phyloP scores from a whole-genome alignment of 371 early-diverging fungal genomes.

The Gilbertella persicaria region DNA sequence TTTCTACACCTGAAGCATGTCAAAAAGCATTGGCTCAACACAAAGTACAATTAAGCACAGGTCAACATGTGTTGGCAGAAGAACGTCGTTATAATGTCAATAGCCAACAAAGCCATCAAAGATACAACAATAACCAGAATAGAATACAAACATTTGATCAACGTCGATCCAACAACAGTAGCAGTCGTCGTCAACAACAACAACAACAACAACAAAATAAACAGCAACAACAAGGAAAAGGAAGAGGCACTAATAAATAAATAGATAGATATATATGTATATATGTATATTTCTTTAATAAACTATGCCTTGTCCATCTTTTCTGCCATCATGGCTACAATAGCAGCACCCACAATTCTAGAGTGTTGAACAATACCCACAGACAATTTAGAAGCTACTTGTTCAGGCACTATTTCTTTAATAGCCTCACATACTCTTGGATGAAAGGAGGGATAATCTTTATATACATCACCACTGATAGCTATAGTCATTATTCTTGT shows the following conservation, averaged over 20 bases:
- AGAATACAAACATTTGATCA: slow-evolving; percentile 9
- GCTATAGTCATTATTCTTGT: slow-evolving; percentile 20
- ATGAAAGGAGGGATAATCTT: slow-evolving; percentile 52
- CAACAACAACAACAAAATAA: slow-evolving; percentile 1
- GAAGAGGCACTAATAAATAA: background rate
- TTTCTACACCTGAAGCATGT: slow-evolving; percentile 33
- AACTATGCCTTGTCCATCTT: slow-evolving; percentile 2
- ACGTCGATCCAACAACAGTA: slow-evolving; percentile 9
- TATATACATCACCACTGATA: slow-evolving; percentile 49
- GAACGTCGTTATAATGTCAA: slow-evolving; percentile 36
- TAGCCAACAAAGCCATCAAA: background rate
- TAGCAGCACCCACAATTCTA: slow-evolving; percentile 52
- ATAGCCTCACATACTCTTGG: slow-evolving; percentile 45
- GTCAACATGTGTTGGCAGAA: slow-evolving; percentile 34
- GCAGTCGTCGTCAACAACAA: background rate
- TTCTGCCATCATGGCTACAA: slow-evolving; percentile 57
- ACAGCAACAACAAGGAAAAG: background rate
- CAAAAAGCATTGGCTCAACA: slow-evolving; percentile 47
- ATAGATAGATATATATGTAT: background rate
- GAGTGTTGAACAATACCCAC: slow-evolving; percentile 51
- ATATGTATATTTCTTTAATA: background rate
- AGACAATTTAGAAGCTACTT: slow-evolving; percentile 40
- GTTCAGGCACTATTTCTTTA: slow-evolving; percentile 39
- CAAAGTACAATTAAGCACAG: slow-evolving; percentile 24
- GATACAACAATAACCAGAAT: slow-evolving; percentile 8